Base-by-base conservation (phyloP, 495 filamentous ascomycete genomes). In the Aspergillus bertholletiae region DNA sequence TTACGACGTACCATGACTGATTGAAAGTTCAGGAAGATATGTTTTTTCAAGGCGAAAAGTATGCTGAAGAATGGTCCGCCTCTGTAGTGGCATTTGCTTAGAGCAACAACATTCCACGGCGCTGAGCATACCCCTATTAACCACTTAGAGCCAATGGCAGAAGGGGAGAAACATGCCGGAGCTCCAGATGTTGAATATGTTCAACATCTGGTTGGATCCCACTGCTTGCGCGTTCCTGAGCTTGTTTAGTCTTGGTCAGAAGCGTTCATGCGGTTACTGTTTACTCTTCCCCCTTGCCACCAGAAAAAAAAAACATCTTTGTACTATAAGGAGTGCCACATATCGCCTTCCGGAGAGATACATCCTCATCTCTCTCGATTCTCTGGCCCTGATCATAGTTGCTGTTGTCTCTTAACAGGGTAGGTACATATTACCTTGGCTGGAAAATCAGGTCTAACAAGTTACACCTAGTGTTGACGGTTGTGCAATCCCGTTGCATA, bases 81-180 rank as follows among this genome's bases (percentile, higher is more conserved):
- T 37, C 2, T 15, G 57, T 39, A 24, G 23, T 46, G 50, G 26
- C 22, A 8, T 22, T 27, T 43, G 34, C 43, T 55, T 41, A 50
- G 34, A 35, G 32, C 45, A 34, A 30, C 43, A 61, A 30, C 43
- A 61, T 64, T 61, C 58, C 23, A 40, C 30, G 32, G 57, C 39
- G 62, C 65, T 40, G 26, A 40, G 46, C 60, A 66, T 67, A 66
- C 66, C 55, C 61, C 30, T n/a, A 21, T 39, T 22, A n/a, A 61
- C 54, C 41, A 32, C 44, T 53, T 45, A 56, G 46, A 56, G 61
- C 58, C 61, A 23, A 6, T 35, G 46, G 11, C 20, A 47, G 62
- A 40, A 22, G 46, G 41, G 15, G 24, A 8, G n/a, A 24, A 27
- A 17, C 37, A 51, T 45, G 15, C 59, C 44, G 48, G 18, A 37